Evolutionary conservation across 2,329 filamentous ascomycete species (phyloP), one percentile per base, ranked within the genome.

Genomic region (Pyricularia grisea): DNA sequence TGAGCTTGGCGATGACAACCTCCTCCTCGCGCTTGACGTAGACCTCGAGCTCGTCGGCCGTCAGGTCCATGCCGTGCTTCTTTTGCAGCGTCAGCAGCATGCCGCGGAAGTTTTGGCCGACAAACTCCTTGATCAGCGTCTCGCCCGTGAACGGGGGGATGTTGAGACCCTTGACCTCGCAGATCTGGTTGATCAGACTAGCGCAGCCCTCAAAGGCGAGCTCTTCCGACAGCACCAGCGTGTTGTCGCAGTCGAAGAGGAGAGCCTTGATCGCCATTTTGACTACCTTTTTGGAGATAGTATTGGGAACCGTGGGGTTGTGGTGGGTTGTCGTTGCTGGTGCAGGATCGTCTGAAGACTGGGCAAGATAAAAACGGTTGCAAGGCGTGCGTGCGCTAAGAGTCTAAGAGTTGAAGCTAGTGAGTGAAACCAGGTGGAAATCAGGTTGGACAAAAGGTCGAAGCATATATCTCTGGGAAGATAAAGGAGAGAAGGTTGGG

Each of bases 31-130:
- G 84, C 74, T 82, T 84, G 71, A 96, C 92, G 78, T 92, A 96
- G 60, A 77, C 78, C 74, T 95, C 89, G 70, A 93, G 80, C 76
- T 96, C 91, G 2, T 87, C 88, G 25, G 84, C 78, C 30, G 80
- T 74, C 80, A 97, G 87, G 68, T 84, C 81, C 80, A 97, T 94
- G 79, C 85, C 83, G 84, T 92, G 89, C 79, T 91, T 90, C 78
- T 88, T 82, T 79, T 93, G 89, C 71, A 97, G 87, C 71, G 87
- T 88, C 70, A 83, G 80, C 81, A 97, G 89, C 92, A 97, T 97
- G 80, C 92, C 92, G 74, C 93, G 92, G 86, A 97, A 97, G 86
- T 96, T 97, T 79, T 95, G 91, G 75, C 94, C 93, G 74, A 97
- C 92, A 76, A 96, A 97, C 81, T 97, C 92, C 74, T 85, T 83